Evolutionary conservation across 1,284 basidiomycete species (phyloP), one percentile per base, ranked within the genome.

Genomic region (Schizophyllum amplum): DNA sequence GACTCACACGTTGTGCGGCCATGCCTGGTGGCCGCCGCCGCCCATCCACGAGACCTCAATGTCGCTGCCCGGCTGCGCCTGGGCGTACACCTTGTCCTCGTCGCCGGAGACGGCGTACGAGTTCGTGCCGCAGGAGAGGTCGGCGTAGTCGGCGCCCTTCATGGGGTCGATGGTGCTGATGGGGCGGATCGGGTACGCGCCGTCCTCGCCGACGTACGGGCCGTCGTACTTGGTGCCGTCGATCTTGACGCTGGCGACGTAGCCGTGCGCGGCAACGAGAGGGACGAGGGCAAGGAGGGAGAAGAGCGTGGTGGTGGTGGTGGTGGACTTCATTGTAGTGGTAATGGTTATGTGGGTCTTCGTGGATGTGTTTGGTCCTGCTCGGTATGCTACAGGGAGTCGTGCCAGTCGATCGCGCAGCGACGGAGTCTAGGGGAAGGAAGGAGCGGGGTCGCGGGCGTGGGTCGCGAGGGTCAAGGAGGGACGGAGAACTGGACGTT

Each of bases 261-360:
- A 81, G 20, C 87, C 86, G 60, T 89, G 87, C 2, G 81, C 84
- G 20, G 72, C 69, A 47, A 76, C 81, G 11, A 69, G 63, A n/a
- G 67, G 67, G n/a, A 65, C 59, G 55, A 77, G 61, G 47, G 71
- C 61, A 7, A 72, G 57, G 27, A 73, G 59, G 54, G 69, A 55
- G 47, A 64, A 57, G 46, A 55, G 47, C 33, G 17, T 42, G 33
- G 11, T 42, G 33, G 33, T 42, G 3, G 17, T 42, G 33, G 11
- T 9, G 11, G 4, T 42, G 33, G 33, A 17, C 3, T 42, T 42
- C 13, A 13, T 42, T 9, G 7, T 13, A 17, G 7, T 42, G 33
- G 33, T 9, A 17, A 9, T 13, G 33, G 33, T 9, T n/a, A n/a
- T n/a, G n/a, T n/a, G n/a, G n/a, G n/a, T n/a, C n/a, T n/a, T 42